A percentile compares a stretch with the other conserved stretches of the same genome.
These are phyloP conservation scores for Xylaria venustula DNA, from an alignment of 495 filamentous ascomycete species.

Conservation along the genomic window DNA sequence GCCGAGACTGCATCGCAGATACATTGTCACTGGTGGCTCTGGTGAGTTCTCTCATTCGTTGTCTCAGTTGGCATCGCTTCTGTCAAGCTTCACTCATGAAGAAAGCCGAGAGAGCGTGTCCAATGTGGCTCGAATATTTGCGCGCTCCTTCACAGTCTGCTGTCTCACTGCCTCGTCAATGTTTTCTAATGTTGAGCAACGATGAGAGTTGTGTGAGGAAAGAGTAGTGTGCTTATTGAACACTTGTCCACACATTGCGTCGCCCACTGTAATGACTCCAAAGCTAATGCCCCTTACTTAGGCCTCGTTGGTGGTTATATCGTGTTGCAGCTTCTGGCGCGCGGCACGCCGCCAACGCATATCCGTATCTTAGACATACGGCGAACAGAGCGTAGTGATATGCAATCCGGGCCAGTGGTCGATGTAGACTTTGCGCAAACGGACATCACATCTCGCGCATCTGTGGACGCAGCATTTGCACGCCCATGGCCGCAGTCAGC, in stretches of 20 bases:
- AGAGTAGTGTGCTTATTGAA: background rate
- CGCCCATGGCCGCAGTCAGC: slow-evolving; percentile 35
- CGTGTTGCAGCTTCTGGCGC: slow-evolving; percentile 43
- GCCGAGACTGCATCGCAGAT: slow-evolving; percentile 53
- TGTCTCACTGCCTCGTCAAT: no score
- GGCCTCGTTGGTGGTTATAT: slow-evolving; percentile 46
- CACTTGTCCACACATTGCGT: background rate
- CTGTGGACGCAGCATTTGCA: slow-evolving; percentile 35
- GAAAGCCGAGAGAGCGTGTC: background rate
- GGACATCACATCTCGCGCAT: slow-evolving; percentile 38
- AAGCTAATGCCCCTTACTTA: slow-evolving; percentile 13
- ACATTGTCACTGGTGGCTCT: slow-evolving; percentile 57
- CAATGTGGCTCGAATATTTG: background rate
- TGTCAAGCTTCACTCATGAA: no score
- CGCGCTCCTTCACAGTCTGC: background rate
- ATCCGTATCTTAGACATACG: slow-evolving; percentile 46
- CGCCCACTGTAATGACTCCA: background rate
- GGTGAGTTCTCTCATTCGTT: slow-evolving; percentile 39
- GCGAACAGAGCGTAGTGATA: slow-evolving; percentile 34
- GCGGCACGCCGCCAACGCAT: slow-evolving; percentile 36
- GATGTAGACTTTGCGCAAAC: slow-evolving; percentile 39
- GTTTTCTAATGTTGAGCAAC: background rate
- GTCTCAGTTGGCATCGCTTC: background rate
- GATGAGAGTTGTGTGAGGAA: background rate
- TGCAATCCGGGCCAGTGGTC: slow-evolving; percentile 27